Base-by-base conservation (phyloP, 2,329 filamentous ascomycete species). In the Macroventuria anomochaeta region DNA sequence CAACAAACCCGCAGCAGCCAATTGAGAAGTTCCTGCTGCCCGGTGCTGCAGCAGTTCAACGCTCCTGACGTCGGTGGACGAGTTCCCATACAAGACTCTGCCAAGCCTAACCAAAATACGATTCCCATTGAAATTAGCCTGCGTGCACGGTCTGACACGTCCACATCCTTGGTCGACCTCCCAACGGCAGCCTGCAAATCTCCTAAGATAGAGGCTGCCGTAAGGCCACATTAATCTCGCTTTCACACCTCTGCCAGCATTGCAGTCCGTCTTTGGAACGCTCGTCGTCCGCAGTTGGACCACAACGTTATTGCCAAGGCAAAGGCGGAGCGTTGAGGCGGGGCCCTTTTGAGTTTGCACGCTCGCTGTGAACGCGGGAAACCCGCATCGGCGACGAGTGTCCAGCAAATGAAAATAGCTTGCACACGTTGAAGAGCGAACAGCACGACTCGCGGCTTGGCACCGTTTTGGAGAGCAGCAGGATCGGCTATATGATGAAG, bases 11-110 rank as follows among this genome's bases (percentile, higher is more conserved):
- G 23, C 50, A 53, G 56, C 52, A 48, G 53, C 58, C 61, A 63
- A 59, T 57, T 15, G 42, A 21, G 42, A 52, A 48, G 53, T 51
- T 28, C 37, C 46, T 54, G 51, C 34, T 20, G 43, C 43, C 43
- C 51, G 43, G 20, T 43, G 39, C 53, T 49, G 42, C 51, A 33
- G 55, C 53, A 59, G 49, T 55, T 61, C 59, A 56, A 59, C 57
- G 59, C 58, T 57, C 63, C 60, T 67, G 64, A 66, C 63, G 64
- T 67, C 53, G 59, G 46, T 54, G 61, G 53, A 61, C 61, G 62
- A 48, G 38, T 60, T 51, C 46, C 39, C 52, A 40, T 46, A 50
- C 29, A 46, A 39, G 26, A 23, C 36, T 34, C 25, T 40, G 41
- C 59, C 64, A 63, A 57, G 47, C 38, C 52, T 44, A 34, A 55